Base-by-base conservation (phyloP, 2,329 filamentous ascomycete genomes). In the Sporothrix sp. region DNA sequence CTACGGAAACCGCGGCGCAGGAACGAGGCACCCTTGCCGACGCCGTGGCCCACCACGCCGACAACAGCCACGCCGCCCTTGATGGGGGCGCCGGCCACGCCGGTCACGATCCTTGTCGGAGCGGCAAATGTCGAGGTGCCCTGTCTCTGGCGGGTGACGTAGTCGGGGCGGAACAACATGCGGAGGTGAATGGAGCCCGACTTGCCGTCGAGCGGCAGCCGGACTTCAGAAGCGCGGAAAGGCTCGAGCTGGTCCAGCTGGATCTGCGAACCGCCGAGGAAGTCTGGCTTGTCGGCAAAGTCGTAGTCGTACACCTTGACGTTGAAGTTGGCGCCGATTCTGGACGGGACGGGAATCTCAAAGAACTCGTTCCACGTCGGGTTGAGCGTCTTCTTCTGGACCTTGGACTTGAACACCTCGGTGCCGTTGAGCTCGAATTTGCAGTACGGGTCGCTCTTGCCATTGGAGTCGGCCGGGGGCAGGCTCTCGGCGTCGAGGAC, bases 291-390 rank as follows among this genome's bases (percentile, higher is more conserved):
- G 65, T 95, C 89, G 43, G 87, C 91, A 71, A 97, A 95, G 65
- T 98, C 93, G 79, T 91, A 98, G 63, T 98, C 93, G 64, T 84
- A 95, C 2, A 97, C 82, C 51, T 87, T 85, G 61, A 88, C 81
- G 28, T 75, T 76, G 68, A 98, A 93, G 23, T 93, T 79, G 33
- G 90, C 85, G 0, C 77, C 88, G 14, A 89, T 95, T 52, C 93
- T 79, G 13, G 89, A 95, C 16, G 87, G 82, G 48, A 98, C 72
- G 1, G 82, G 74, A 1, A 87, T 75, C 65, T 96, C 90, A 61
- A 98, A 98, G 66, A 82, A 90, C 64, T 98, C 93, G 63, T 97
- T 97, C 94, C 94, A 98, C 0, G 81, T 78, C 0, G 93, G 93
- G 58, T 93, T 83, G 3, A 98, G 76, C 0, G 93, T 97, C 78